A percentile compares a stretch with the other conserved stretches of the same genome.
Evolutionary conservation across 2,329 filamentous ascomycete species (phyloP).

Genomic region (Aspergillus sergii): DNA sequence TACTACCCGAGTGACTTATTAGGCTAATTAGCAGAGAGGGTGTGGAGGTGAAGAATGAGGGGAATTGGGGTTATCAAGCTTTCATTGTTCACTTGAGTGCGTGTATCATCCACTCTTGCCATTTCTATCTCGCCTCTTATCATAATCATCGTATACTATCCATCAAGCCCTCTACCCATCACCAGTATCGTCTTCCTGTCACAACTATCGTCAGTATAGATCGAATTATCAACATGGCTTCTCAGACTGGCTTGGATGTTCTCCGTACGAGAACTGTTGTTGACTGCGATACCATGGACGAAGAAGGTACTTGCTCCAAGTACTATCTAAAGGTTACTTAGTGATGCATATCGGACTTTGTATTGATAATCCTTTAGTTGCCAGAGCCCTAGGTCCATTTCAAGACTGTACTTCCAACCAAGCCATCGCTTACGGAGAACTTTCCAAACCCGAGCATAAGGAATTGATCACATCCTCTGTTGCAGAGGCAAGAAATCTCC

Average conservation of each 20-base stretch:
- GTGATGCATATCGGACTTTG: neutral
- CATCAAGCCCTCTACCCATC: neutral
- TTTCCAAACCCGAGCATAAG: slow-evolving; percentile 46
- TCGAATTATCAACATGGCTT: slow-evolving; percentile 20
- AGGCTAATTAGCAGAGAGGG: neutral
- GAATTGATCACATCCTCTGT: slow-evolving; percentile 24
- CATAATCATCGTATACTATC: neutral
- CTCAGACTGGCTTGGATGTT: slow-evolving; percentile 41
- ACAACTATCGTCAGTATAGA: neutral
- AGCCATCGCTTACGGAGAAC: slow-evolving; percentile 56
- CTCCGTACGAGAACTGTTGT: slow-evolving; percentile 50
- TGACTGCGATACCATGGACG: slow-evolving; percentile 57
- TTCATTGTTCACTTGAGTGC: slow-evolving; percentile 1
- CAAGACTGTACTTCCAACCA: slow-evolving; percentile 60
- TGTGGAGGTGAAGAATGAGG: slow-evolving; percentile 1
- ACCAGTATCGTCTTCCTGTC: neutral
- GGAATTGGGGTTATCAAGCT: slow-evolving; percentile 1
- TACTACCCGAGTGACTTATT: neutral
- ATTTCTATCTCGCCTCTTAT: neutral
- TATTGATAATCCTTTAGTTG: slow-evolving; percentile 37
- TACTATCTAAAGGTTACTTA: neutral
- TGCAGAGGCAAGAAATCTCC: slow-evolving; percentile 37
- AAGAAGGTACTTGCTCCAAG: slow-evolving; percentile 40
- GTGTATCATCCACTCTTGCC: neutral
- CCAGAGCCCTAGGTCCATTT: slow-evolving; percentile 51